Percentiles rank a stretch among this genome's conserved stretches.
Evolutionary conservation across 2,329 filamentous ascomycete genomes (phyloP).

Genomic region (Sordariomycetes sp.): DNA sequence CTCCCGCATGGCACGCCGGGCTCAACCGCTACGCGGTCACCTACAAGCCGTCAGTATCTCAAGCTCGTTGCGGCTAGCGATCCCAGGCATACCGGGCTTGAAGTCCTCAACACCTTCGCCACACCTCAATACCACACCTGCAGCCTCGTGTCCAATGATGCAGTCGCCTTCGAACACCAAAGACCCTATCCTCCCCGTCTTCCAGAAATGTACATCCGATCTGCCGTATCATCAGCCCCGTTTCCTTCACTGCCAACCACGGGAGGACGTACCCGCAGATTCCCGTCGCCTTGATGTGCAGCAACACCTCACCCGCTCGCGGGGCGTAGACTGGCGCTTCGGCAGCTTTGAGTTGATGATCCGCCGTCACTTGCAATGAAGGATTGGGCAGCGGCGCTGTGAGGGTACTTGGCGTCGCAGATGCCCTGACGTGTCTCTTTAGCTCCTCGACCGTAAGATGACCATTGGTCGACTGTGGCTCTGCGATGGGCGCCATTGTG

Average conservation of each 20-base stretch:
- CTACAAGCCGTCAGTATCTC: constrained; percentile 12
- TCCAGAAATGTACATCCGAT: constrained; percentile 63
- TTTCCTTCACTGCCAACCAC: neutral
- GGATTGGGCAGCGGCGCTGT: constrained; percentile 19
- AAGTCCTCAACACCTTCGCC: constrained; percentile 45
- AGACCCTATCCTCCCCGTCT: constrained; percentile 52
- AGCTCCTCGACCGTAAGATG: neutral
- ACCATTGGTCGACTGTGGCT: neutral
- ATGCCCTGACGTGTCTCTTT: neutral
- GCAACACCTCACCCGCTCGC: constrained; percentile 41
- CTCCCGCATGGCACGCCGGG: constrained; percentile 51
- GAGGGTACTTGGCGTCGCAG: constrained; percentile 5
- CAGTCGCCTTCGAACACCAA: constrained; percentile 54
- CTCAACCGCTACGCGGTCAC: constrained; percentile 56
- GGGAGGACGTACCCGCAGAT: constrained; percentile 45
- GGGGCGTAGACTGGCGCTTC: constrained; percentile 49
- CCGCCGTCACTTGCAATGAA: constrained; percentile 38
- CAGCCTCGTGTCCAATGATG: constrained; percentile 57
- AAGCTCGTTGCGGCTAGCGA: neutral
- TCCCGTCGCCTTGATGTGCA: constrained; percentile 55
- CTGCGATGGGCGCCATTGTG: no score
- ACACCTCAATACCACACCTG: constrained; percentile 48
- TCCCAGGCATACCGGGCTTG: constrained; percentile 25
- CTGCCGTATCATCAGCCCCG: constrained; percentile 18
- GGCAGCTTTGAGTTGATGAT: constrained; percentile 46